Base-by-base conservation (phyloP, 495 filamentous ascomycete genomes). In the Terfezia boudieri region DNA sequence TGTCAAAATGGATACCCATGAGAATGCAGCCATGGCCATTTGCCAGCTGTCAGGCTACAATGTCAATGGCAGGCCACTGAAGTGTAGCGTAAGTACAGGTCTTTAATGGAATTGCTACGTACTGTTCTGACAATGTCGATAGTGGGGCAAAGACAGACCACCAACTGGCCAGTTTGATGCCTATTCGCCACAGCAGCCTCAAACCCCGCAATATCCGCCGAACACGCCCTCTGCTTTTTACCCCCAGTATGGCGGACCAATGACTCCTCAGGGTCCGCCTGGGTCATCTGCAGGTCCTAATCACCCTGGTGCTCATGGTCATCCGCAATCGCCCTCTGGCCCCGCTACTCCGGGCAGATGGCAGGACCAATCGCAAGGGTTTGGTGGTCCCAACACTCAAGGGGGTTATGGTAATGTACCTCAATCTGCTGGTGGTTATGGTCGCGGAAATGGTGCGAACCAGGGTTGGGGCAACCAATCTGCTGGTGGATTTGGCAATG, bases 61-160 rank as follows among this genome's bases (percentile, higher is more conserved):
- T 63, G 90, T 99, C 60, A 94, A 99, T 62, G 90, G 90, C 32
- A 83, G 90, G 61, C 92, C 90, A 52, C 67, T 99, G 61, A 99
- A 99, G 74, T 99, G 90, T 76, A 95, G 89, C 68, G 89, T 95
- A 79, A 67, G 86, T 82, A 48, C 55, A 55, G 38, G 46, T 20
- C n/a, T 51, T 37, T 2, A 41, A 9, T 38, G 50, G 26, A 48
- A 56, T 52, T 50, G 26, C 49, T 49, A 50, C 35, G 6, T 56
- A 53, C 67, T 20, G 11, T 20, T 20, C 11, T 71, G 60, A 73
- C 43, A 56, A 53, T 14, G 54, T 52, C 38, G 38, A 52, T 64
- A 96, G 89, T 98, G 90, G 90, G 90, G 90, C 68, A 98, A 98
- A 71, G 90, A 98, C 70, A 90, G 92, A 67, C 86, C 86, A 37